phyloP scores from a whole-genome alignment of 2,329 filamentous ascomycete species.

The Tolypocladium tropicale region DNA sequence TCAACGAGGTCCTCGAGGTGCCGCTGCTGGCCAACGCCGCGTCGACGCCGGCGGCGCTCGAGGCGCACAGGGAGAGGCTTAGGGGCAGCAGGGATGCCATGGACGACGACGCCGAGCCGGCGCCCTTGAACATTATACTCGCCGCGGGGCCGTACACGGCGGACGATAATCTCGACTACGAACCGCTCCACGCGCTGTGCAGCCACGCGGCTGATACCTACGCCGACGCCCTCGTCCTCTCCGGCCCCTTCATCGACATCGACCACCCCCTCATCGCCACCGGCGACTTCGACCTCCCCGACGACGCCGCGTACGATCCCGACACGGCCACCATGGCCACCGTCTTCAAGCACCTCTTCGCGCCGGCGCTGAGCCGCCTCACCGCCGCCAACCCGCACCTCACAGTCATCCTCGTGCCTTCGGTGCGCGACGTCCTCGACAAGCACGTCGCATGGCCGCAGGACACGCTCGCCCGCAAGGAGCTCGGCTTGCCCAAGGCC shows the following conservation, averaged over 20 bases:
- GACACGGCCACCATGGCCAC: slow-evolving; percentile 73
- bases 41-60: slow-evolving; percentile 54
- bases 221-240: slow-evolving; percentile 69
- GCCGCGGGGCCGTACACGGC: slow-evolving; percentile 85
- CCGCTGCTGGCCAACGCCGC: slow-evolving; percentile 68
- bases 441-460: slow-evolving; percentile 81
- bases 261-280: slow-evolving; percentile 81
- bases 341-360: slow-evolving; percentile 73
- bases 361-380: slow-evolving; percentile 62
- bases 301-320: slow-evolving; percentile 55
- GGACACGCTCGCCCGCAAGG: slow-evolving; percentile 52
- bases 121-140: slow-evolving; percentile 67
- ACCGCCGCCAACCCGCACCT: slow-evolving; percentile 60
- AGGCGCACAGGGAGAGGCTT: slow-evolving; percentile 59
- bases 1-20: slow-evolving; percentile 63
- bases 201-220: slow-evolving; percentile 62
- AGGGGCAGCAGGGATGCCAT: slow-evolving; percentile 53
- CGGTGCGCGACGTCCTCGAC: slow-evolving; percentile 69
- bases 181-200: slow-evolving; percentile 75
- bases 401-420: slow-evolving; percentile 75
- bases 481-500: slow-evolving; percentile 69
- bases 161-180: slow-evolving; percentile 85
- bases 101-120: slow-evolving; percentile 38
- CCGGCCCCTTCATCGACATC: slow-evolving; percentile 82
- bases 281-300: slow-evolving; percentile 68